Percentiles rank a stretch among this genome's conserved stretches.
Evolutionary conservation across 2,329 filamentous ascomycete species (phyloP).

Genomic region (Colletotrichum euphorbiae): DNA sequence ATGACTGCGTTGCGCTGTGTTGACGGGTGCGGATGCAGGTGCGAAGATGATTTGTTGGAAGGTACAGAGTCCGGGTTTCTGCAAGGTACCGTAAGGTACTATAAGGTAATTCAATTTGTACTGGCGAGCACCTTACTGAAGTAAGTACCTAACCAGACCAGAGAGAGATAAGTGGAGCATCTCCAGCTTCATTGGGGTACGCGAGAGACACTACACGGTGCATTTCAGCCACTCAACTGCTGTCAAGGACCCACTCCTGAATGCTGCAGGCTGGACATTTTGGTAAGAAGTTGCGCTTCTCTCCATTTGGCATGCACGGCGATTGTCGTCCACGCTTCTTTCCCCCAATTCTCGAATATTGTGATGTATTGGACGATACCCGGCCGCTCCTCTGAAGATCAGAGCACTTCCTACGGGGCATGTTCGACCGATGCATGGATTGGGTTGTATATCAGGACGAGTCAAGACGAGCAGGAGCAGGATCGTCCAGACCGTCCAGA

Average conservation of each 20-base stretch:
- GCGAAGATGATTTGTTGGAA: background rate
- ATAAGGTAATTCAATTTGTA: background rate
- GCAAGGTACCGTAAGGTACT: too few relatives aligned
- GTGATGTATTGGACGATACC: background rate
- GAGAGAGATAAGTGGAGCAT: too few relatives aligned
- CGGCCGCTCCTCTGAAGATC: background rate
- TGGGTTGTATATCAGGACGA: slow-evolving; percentile 27
- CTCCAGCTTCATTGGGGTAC: slow-evolving; percentile 23
- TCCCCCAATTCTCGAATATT: background rate
- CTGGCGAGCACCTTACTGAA: too few relatives aligned
- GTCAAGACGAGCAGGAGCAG: slow-evolving; percentile 26
- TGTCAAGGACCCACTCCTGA: background rate
- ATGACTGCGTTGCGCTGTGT: background rate
- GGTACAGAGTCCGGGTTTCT: too few relatives aligned
- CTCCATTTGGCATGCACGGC: background rate
- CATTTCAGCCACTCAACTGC: slow-evolving; percentile 7
- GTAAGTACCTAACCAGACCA: too few relatives aligned
- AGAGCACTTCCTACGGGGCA: background rate
- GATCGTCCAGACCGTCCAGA: slow-evolving; percentile 35
- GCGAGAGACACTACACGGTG: slow-evolving; percentile 8
- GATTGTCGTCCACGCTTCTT: too few relatives aligned
- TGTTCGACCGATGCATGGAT: slow-evolving; percentile 34
- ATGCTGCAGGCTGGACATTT: background rate
- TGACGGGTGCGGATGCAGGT: background rate
- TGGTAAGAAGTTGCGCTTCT: background rate